A percentile compares a stretch with the other conserved stretches of the same genome.
Evolutionary conservation across 2,329 filamentous ascomycete species (phyloP).

Genomic region (Monilinia fructicola): DNA sequence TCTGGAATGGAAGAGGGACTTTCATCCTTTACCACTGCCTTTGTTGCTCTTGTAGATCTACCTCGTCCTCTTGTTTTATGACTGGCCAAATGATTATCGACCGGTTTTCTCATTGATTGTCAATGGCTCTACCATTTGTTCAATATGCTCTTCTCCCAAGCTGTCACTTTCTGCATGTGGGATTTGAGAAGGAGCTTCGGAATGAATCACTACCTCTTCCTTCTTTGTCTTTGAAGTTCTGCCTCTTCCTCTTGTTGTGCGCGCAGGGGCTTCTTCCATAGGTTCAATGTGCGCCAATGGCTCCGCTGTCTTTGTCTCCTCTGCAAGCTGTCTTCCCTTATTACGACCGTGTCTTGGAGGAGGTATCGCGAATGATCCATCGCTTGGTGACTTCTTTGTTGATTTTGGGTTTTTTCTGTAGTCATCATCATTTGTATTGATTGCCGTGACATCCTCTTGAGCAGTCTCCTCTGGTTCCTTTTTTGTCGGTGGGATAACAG

Average conservation of each 20-base stretch:
- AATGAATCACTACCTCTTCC: background rate
- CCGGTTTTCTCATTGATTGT: background rate
- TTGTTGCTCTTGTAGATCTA: background rate
- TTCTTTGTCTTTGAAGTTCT: background rate
- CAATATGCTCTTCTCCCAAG: background rate
- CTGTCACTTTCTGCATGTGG: background rate
- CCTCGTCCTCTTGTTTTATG: background rate
- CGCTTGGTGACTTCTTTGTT: background rate
- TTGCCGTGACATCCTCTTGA: slow-evolving; percentile 11
- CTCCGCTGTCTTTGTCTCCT: slow-evolving; percentile 1
- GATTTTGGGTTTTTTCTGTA: background rate
- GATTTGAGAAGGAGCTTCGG: background rate
- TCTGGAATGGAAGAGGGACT: background rate
- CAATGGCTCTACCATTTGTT: background rate
- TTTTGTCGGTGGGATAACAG: background rate
- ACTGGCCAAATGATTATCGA: background rate
- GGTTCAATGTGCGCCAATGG: slow-evolving; percentile 1
- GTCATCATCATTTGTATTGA: background rate
- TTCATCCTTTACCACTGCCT: background rate
- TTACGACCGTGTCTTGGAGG: background rate
- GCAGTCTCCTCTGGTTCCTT: background rate
- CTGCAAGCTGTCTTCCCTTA: background rate
- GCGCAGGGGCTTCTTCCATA: background rate
- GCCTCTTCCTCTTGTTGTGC: background rate
- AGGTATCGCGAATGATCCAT: background rate